A percentile compares a stretch with the other conserved stretches of the same genome.
phyloP scores from a whole-genome alignment of 2,329 filamentous ascomycete species.

The Penicillium sp. region DNA sequence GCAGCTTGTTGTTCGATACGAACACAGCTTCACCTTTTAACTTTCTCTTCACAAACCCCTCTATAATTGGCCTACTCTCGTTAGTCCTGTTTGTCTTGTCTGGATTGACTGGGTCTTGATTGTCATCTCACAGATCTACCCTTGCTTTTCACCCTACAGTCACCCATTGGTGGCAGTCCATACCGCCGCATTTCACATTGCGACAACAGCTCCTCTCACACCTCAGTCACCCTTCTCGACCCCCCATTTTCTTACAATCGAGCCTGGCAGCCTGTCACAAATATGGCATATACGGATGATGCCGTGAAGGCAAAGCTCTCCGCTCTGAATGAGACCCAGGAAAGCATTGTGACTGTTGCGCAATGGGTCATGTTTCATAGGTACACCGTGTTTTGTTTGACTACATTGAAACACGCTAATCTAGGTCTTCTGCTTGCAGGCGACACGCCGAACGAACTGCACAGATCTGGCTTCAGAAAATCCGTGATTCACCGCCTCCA shows the following conservation, averaged over 20 bases:
- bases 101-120: no score
- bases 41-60: neutral
- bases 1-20: constrained; percentile 15
- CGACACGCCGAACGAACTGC: constrained; percentile 91
- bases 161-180: no score
- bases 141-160: neutral
- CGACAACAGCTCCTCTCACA: constrained; percentile 1
- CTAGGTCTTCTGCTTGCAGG: constrained; percentile 54
- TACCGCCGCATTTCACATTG: neutral
- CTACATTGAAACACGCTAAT: constrained; percentile 18
- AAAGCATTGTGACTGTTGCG: constrained; percentile 92
- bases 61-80: no score
- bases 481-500: constrained; percentile 83
- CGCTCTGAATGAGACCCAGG: constrained; percentile 93
- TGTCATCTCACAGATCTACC: no score
- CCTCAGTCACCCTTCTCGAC: neutral
- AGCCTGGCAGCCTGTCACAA: constrained; percentile 15
- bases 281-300: constrained; percentile 91
- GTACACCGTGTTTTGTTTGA: constrained; percentile 54
- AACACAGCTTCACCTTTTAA: constrained; percentile 18
- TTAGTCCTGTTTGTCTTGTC: no score
- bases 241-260: neutral
- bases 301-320: constrained; percentile 93
- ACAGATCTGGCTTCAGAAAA: constrained; percentile 84
- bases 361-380: constrained; percentile 99